Evolutionary conservation across 176 grass and related monocot genomes (phyloP).

Genomic region (Phoenix roebelenii): DNA sequence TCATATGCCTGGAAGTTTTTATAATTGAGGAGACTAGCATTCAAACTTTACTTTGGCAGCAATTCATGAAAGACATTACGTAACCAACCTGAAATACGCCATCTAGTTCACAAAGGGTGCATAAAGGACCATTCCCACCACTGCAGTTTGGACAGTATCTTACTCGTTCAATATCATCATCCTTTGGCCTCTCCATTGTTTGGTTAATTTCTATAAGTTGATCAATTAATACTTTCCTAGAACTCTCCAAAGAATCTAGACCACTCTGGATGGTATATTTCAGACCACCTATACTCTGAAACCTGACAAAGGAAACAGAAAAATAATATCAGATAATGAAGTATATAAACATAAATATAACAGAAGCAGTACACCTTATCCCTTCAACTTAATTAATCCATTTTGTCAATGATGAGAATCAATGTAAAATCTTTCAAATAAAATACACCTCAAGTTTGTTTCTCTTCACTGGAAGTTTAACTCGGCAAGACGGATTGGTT

Average conservation of each 20-base stretch:
- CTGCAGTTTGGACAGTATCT: slow-evolving; percentile 85
- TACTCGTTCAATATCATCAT: slow-evolving; percentile 72
- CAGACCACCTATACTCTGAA: slow-evolving; percentile 53
- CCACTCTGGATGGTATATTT: slow-evolving; percentile 72
- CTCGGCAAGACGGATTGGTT: no score
- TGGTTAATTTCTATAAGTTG: slow-evolving; percentile 71
- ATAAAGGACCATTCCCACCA: slow-evolving; percentile 75
- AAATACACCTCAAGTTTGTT: no score
- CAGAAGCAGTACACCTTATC: no score
- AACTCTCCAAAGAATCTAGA: slow-evolving; percentile 65
- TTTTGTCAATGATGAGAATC: no score
- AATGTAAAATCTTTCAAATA: no score
- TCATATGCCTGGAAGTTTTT: slow-evolving; percentile 64
- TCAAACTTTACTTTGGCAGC: slow-evolving; percentile 1
- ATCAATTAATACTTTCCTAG: slow-evolving; percentile 56
- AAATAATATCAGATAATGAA: not conserved
- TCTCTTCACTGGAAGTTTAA: no score
- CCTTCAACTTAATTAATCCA: no score
- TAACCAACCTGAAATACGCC: slow-evolving; percentile 59
- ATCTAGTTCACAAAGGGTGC: slow-evolving; percentile 89
- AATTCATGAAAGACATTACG: not conserved
- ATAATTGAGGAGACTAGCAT: slow-evolving; percentile 20
- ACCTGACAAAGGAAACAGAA: slow-evolving; percentile 34
- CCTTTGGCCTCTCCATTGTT: slow-evolving; percentile 76
- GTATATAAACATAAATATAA: not conserved